Percentiles rank a stretch among this genome's conserved stretches.
Evolutionary conservation across 352 stramenopile genomes (phyloP).

Genomic region (Phytopythium boreale): DNA sequence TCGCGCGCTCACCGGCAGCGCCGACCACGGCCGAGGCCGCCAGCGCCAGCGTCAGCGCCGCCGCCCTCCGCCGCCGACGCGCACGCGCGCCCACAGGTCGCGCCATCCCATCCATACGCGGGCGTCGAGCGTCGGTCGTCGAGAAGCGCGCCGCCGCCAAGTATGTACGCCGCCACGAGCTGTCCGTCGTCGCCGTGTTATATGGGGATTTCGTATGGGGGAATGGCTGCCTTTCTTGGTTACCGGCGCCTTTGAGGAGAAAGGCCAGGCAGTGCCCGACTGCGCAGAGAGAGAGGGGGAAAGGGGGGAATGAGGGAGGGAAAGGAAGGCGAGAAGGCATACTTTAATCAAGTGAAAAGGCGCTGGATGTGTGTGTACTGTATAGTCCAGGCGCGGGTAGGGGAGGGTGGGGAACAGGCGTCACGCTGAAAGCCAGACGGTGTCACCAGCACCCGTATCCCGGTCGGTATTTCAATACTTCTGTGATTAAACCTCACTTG

Average conservation of each 20-base stretch:
- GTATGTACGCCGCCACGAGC: no score
- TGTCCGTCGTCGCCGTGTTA: not conserved
- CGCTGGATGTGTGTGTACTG: not conserved
- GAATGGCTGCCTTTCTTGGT: slow-evolving; percentile 1
- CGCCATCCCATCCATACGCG: not conserved
- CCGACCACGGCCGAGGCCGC: not conserved
- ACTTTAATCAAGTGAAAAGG: not conserved
- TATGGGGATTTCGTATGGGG: not conserved
- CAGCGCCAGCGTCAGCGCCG: not conserved
- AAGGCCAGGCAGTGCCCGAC: not conserved
- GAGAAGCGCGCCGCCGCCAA: no score
- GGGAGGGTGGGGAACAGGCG: not conserved
- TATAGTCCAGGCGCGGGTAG: slow-evolving; percentile 1
- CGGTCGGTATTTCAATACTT: no score
- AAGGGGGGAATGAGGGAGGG: not conserved
- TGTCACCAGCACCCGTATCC: not conserved
- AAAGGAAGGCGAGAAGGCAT: not conserved
- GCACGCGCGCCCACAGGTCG: not conserved
- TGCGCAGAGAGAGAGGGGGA: not conserved
- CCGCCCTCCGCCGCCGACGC: not conserved
- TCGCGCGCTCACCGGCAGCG: not conserved
- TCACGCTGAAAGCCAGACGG: not conserved
- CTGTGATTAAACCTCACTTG: no score
- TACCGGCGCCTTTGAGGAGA: not conserved
- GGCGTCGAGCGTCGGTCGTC: not conserved